phyloP scores from a whole-genome alignment of 805 yeast genomes.

The Kodamaea sagamina region DNA sequence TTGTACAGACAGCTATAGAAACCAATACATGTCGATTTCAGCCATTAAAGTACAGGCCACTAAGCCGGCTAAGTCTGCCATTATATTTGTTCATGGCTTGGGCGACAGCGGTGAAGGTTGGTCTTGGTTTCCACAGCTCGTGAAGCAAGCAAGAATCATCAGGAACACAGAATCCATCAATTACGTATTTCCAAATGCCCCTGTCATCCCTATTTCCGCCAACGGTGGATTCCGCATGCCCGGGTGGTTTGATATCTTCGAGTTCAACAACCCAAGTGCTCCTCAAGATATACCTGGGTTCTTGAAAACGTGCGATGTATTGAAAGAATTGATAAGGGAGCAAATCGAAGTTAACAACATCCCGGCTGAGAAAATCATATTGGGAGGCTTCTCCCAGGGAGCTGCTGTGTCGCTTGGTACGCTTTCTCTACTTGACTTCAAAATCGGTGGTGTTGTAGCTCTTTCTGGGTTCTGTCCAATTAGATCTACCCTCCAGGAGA shows the following conservation, averaged over 20 bases:
- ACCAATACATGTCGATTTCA: constrained; percentile 14
- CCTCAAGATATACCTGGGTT: constrained; percentile 58
- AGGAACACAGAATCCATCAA: constrained; percentile 51
- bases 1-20: neutral
- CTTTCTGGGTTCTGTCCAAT: constrained; percentile 74
- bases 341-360: constrained; percentile 54
- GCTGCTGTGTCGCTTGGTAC: constrained; percentile 75
- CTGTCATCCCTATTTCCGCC: constrained; percentile 64
- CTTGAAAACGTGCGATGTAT: constrained; percentile 46
- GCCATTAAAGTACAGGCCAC: constrained; percentile 34
- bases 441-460: constrained; percentile 76
- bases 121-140: constrained; percentile 73
- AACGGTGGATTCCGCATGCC: constrained; percentile 71
- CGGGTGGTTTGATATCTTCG: constrained; percentile 82
- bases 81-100: constrained; percentile 83
- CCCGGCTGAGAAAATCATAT: constrained; percentile 65
- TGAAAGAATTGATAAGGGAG: constrained; percentile 51
- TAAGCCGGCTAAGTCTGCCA: constrained; percentile 47
- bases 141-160: constrained; percentile 47
- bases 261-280: constrained; percentile 50
- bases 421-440: constrained; percentile 52
- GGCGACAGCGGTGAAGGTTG: constrained; percentile 93
- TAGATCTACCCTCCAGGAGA: constrained; percentile 18
- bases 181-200: constrained; percentile 92
- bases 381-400: constrained; percentile 97